These are phyloP conservation scores for Aspergillus ibericus DNA, from an alignment of 2,329 filamentous ascomycete species.

Conservation along the genomic window DNA sequence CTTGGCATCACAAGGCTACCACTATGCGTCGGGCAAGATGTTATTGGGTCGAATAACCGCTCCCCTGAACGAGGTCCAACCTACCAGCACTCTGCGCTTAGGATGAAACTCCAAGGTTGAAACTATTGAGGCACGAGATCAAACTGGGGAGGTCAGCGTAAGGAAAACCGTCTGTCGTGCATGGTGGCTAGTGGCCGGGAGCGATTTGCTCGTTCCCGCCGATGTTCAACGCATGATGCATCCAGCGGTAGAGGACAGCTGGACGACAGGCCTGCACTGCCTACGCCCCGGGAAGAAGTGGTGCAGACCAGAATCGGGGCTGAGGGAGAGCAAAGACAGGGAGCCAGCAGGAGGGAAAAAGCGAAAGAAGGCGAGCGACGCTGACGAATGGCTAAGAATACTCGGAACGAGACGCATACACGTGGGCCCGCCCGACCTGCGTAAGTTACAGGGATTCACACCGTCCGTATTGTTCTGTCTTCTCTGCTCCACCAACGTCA, in stretches of 20 bases:
- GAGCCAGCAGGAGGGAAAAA: not conserved
- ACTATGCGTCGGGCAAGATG: not conserved
- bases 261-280: not conserved
- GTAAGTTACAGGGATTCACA: not conserved
- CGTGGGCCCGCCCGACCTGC: not conserved
- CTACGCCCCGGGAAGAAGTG: not conserved
- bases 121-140: not conserved
- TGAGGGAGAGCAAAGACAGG: not conserved
- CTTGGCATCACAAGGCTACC: not conserved
- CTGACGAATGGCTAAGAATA: constrained; percentile 13
- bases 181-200: not conserved
- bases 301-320: not conserved
- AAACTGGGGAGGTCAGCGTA: not conserved
- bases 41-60: not conserved
- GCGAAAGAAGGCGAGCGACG: not conserved
- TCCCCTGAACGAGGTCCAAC: not conserved
- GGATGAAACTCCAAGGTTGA: not conserved
- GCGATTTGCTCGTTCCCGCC: not conserved
- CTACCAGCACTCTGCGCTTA: not conserved
- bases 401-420: not conserved
- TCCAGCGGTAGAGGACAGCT: not conserved
- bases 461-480: not conserved
- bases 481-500: not conserved
- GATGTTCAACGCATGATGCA: not conserved
- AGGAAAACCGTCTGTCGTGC: not conserved